Base-by-base conservation (phyloP, 1,139 yeast genomes). In the Diutina neorugosa region DNA sequence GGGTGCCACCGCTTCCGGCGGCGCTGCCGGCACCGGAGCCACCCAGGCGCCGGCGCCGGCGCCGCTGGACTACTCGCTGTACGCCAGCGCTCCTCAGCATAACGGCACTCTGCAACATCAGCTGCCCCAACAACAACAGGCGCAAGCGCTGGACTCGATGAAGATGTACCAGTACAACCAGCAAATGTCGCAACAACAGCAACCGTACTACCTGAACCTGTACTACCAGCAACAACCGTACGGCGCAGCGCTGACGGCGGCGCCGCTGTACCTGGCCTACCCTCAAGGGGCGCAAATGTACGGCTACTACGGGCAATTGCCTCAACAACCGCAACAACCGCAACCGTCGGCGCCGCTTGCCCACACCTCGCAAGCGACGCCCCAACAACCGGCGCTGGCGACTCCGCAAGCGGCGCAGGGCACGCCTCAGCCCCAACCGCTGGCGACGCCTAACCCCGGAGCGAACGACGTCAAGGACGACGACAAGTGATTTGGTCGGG, bases 101-200 rank as follows among this genome's bases (percentile, higher is more conserved):
- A 65, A 66, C 54, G 59, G 60, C 52, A 59, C 60, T 37, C 69
- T 65, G 57, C 57, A 57, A 14, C 66, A 56, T 43, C 54, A 48
- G 53, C 57, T 54, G 48, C 52, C 23, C 31, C 43, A 19, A 20
- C 43, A n/a, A 40, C 34, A 19, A 19, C 41, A 9, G 46, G 55
- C 54, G 14, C 55, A 52, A 4, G 54, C 56, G 18, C 51, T 52
- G 21, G 56, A 54, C 48, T 52, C 54, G 52, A 53, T 52, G 53
- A 55, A 55, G 56, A 55, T 55, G 6, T 55, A 55, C 50, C 50
- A 27, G 25, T 46, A 46, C 31, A 34, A 34, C 23, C 50, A 46
- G 40, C 50, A 46, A 16, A 23, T 25, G 19, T 20, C 34, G 18
- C 31, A 21, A 19, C 50, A 46, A 16, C 50, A 46, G 27, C 50